phyloP scores from a whole-genome alignment of 169 alveolate genomes.

The Plasmodium yoelii region DNA sequence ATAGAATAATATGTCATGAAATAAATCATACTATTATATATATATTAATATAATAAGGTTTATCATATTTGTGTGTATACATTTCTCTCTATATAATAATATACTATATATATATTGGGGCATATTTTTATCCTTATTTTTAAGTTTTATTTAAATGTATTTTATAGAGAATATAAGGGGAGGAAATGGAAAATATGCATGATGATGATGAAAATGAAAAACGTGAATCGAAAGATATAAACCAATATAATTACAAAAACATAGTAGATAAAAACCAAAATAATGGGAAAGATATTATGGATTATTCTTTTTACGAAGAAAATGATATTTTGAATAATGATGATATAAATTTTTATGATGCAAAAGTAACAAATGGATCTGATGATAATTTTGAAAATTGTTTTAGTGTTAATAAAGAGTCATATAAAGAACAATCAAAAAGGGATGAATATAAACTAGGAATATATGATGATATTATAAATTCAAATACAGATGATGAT shows the following conservation, averaged over 20 bases:
- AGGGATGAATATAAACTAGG: conserved; percentile 1
- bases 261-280: conserved; percentile 13
- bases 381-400: conserved; percentile 8
- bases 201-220: conserved; percentile 38
- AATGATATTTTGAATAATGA: conserved; percentile 8
- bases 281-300: neutral
- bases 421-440: conserved; percentile 5
- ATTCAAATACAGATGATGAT: conserved; percentile 61
- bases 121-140: conserved; percentile 10
- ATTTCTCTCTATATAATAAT: too few relatives aligned
- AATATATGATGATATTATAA: conserved; percentile 13
- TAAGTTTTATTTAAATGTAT: neutral
- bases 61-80: too few relatives aligned
- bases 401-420: conserved; percentile 13
- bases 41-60: too few relatives aligned
- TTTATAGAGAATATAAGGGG: neutral
- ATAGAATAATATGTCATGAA: too few relatives aligned
- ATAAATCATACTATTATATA: too few relatives aligned
- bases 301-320: neutral
- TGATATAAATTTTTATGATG: conserved; percentile 59
- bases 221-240: conserved; percentile 32
- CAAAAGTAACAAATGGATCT: conserved; percentile 19
- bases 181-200: conserved; percentile 44
- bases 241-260: neutral
- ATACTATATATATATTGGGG: neutral